phyloP scores from a whole-genome alignment of 495 filamentous ascomycete genomes.

The Aspergillus nidulans region DNA sequence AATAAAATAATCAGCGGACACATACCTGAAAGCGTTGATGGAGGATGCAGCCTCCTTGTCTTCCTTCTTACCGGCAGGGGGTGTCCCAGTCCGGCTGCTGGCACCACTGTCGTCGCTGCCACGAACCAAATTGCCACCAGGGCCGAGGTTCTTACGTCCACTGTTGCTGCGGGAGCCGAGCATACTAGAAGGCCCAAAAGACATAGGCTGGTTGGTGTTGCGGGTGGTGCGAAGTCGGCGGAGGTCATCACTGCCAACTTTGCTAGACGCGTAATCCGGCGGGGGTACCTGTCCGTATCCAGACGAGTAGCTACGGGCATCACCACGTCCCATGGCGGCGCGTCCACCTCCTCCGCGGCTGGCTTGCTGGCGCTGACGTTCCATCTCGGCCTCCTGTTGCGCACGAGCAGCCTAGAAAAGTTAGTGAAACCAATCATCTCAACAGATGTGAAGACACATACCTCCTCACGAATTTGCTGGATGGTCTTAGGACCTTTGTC shows the following conservation, averaged over 20 bases:
- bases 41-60: constrained; percentile 63
- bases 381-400: constrained; percentile 55
- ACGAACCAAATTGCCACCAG: constrained; percentile 63
- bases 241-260: constrained; percentile 85
- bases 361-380: constrained; percentile 43
- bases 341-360: constrained; percentile 52
- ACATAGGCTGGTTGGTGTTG: constrained; percentile 55
- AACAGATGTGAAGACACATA: constrained; percentile 32
- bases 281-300: constrained; percentile 60
- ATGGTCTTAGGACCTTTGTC: constrained; percentile 96
- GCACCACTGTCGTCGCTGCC: constrained; percentile 74
- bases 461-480: constrained; percentile 81
- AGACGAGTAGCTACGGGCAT: constrained; percentile 73
- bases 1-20: not conserved
- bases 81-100: constrained; percentile 84
- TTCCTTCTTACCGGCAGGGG: constrained; percentile 65
- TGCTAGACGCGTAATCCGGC: constrained; percentile 67
- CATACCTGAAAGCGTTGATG: constrained; percentile 86
- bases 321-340: constrained; percentile 70
- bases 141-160: constrained; percentile 69
- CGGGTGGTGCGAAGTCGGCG: constrained; percentile 66
- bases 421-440: constrained; percentile 16
- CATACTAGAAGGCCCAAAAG: constrained; percentile 72
- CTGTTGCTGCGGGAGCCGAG: constrained; percentile 78
- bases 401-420: constrained; percentile 62